Conservation (phyloP, 768 basidiomycete genomes). For the Hemileccinum rubropunctum region DNA sequence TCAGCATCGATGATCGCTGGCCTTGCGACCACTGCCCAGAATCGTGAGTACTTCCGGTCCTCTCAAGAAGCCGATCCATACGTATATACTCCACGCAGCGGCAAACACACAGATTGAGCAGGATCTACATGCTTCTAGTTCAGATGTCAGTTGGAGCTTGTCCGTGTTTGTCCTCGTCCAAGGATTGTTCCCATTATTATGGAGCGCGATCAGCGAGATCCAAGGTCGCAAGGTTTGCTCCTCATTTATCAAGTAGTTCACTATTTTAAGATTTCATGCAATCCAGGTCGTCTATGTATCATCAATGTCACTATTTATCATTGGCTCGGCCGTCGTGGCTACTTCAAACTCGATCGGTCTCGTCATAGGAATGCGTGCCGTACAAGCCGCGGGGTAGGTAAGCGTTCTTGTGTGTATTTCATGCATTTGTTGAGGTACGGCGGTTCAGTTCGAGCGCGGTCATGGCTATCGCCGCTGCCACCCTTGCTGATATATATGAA, state of each 20-base stretch:
- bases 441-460: slow-evolving; percentile 58
- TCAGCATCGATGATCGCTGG: slow-evolving; percentile 29
- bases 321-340: slow-evolving; percentile 60
- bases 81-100: slow-evolving; percentile 37
- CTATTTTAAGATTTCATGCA: neutral
- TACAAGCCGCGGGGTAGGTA: slow-evolving; percentile 61
- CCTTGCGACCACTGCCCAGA: slow-evolving; percentile 24
- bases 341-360: slow-evolving; percentile 52
- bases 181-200: slow-evolving; percentile 63
- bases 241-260: neutral
- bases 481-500: slow-evolving; percentile 78
- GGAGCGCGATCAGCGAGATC: slow-evolving; percentile 73
- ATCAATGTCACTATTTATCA: slow-evolving; percentile 50
- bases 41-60: slow-evolving; percentile 19
- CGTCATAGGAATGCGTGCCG: slow-evolving; percentile 63
- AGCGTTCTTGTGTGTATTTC: neutral
- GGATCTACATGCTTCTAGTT: slow-evolving; percentile 57
- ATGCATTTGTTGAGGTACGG: neutral
- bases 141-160: slow-evolving; percentile 64
- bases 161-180: slow-evolving; percentile 72
- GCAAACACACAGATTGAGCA: slow-evolving; percentile 63
- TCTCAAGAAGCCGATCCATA: neutral
- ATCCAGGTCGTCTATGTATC: slow-evolving; percentile 52
- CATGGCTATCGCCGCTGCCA: slow-evolving; percentile 71
- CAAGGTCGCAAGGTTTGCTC: slow-evolving; percentile 62